A percentile compares a stretch with the other conserved stretches of the same genome.
Evolutionary conservation across 306 rosid species (phyloP).

Genomic region (Prunus kanzakura): DNA sequence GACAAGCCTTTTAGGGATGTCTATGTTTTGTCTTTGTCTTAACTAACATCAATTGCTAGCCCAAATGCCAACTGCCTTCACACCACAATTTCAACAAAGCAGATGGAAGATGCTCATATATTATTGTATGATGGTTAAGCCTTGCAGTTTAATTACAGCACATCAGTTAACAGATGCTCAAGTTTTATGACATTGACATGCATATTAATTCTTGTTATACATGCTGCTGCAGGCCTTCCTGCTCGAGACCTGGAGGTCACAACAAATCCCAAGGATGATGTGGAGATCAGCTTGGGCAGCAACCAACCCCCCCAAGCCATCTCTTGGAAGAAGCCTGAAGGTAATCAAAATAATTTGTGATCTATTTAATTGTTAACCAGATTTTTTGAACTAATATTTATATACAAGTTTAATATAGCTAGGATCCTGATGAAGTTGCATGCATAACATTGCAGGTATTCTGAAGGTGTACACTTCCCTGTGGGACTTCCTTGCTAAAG

Average conservation of each 20-base stretch:
- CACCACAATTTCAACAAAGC: neutral
- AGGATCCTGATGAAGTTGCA: neutral
- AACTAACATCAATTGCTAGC: slow-evolving; percentile 21
- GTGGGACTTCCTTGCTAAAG: neutral
- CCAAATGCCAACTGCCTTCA: slow-evolving; percentile 20
- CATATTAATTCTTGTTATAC: neutral
- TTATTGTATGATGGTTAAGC: neutral
- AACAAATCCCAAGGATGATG: neutral
- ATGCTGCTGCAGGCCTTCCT: neutral
- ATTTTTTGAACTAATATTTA: no score
- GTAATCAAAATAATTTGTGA: neutral
- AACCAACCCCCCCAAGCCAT: neutral
- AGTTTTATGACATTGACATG: no score
- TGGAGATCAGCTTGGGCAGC: neutral
- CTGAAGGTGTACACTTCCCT: neutral
- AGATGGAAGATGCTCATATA: neutral
- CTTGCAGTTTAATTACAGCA: neutral
- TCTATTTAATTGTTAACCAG: no score
- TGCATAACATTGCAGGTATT: neutral
- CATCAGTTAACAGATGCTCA: no score
- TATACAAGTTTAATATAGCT: no score
- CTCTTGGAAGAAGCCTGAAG: neutral
- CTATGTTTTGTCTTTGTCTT: no score
- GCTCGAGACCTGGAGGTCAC: neutral
- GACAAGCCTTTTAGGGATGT: no score